Evolutionary conservation across 179 eudicot genomes (phyloP), one percentile per base, ranked within the genome.

Genomic region (Gypsophila paniculata): DNA sequence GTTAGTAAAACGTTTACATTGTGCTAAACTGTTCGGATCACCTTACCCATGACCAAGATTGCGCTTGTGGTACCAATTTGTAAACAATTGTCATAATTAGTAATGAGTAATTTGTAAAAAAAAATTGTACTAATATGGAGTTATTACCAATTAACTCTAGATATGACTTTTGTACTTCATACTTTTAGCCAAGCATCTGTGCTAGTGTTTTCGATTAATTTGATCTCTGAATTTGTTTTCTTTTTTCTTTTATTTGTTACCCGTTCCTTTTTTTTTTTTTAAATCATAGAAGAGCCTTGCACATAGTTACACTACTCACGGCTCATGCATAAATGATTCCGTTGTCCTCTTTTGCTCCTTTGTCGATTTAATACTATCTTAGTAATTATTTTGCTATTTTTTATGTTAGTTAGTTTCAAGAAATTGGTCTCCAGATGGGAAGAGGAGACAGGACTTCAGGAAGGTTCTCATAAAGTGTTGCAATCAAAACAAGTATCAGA

Each of bases 341-440:
- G 15, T 29, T 61, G 5, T 29, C 44, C 49, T 7, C 49, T 36
- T 39, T 38, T 38, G 32, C 32, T 23, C 13, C 11, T 5, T 60
- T 15, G 23, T 69, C 36, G 9, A 18, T n/a, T 18, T 54, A n/a
- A 54, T 54, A 21, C 8, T n/a, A 19, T 21, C 22, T 54, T n/a
- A 18, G n/a, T 58, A 8, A 2, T 48, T 25, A 23, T 8, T 70
- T 64, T 74, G 48, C 36, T 8, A 38, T 25, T 78, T 70, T 42
- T 49, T 25, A 52, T 71, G 64, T 52, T 21, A 34, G 81, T 66
- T 85, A 93, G 98, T 83, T 91, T 91, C 83, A 89, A 83, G 85
- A 86, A 88, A 76, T 82, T 93, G 76, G 89, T 76, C 54, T 67
- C 82, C 68, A 84, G 85, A 75, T 81, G 90, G 86, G 85, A 88